Conservation (phyloP, 2,329 filamentous ascomycete genomes). For the Ophidiomyces ophidiicola region DNA sequence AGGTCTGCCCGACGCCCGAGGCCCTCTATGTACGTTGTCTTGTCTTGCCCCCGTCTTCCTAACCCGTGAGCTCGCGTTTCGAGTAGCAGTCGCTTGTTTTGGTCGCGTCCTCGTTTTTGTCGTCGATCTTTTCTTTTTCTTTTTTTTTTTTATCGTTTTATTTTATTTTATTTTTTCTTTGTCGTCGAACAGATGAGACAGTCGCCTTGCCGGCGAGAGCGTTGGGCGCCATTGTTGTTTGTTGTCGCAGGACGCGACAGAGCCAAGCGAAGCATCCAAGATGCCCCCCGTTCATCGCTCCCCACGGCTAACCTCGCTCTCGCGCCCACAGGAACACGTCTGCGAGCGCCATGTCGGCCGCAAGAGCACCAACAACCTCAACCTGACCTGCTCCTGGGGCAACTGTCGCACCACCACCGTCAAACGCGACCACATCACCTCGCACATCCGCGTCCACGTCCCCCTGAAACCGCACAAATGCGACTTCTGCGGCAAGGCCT, state of each 20-base stretch:
- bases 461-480: conserved; percentile 98
- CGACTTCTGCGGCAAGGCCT: conserved; percentile 95
- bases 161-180: no score
- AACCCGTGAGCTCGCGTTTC: neutral
- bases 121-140: neutral
- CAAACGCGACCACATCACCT: conserved; percentile 98
- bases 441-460: conserved; percentile 97
- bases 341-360: conserved; percentile 96
- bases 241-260: no score
- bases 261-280: no score
- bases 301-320: no score
- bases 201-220: no score
- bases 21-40: conserved; percentile 46
- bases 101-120: neutral
- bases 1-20: conserved; percentile 47
- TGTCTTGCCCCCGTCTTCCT: neutral
- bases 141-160: neutral
- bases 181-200: no score
- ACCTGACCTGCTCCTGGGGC: conserved; percentile 94
- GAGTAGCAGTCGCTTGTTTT: no score
- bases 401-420: conserved; percentile 92
- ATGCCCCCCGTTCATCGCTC: no score
- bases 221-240: no score
- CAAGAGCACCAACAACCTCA: conserved; percentile 98
- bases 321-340: conserved; percentile 82